Conservation (phyloP, 371 early-diverging fungal genomes). For the Mortierella sp. region DNA sequence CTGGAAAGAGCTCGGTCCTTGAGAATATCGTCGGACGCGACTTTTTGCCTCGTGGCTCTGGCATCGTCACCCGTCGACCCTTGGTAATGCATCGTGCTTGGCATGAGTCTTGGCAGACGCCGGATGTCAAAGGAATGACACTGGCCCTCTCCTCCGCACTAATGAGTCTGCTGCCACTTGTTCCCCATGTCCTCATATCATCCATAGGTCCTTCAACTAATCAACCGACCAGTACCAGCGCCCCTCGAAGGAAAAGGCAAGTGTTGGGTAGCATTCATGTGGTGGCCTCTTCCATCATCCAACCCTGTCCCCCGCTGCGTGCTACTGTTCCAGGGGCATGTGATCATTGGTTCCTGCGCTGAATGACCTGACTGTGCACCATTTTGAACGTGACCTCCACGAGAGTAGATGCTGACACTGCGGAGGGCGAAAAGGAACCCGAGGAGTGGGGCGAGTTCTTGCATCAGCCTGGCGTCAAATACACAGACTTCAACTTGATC, state of each 20-base stretch:
- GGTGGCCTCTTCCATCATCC: no score
- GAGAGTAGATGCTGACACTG: conserved; percentile 48
- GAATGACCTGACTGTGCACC: no score
- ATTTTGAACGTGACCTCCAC: no score
- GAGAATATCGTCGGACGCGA: conserved; percentile 99
- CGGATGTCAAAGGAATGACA: no score
- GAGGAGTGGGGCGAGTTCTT: conserved; percentile 98
- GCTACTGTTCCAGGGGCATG: no score
- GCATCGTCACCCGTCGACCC: conserved; percentile 96
- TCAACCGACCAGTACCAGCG: conserved; percentile 84
- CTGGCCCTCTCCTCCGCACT: background rate
- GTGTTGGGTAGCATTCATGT: no score
- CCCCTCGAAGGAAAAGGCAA: no score
- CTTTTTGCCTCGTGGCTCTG: conserved; percentile 97
- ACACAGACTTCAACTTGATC: conserved; percentile 93
- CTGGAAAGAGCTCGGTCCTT: conserved; percentile 98
- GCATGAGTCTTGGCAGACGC: background rate
- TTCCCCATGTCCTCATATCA: background rate
- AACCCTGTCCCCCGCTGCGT: no score
- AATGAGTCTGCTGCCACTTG: background rate
- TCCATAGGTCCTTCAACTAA: conserved; percentile 89
- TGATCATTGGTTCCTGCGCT: no score
- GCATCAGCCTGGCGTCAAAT: conserved; percentile 94
- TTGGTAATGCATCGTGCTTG: conserved; percentile 62
- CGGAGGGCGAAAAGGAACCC: conserved; percentile 63